Evolutionary conservation across 2,329 filamentous ascomycete genomes (phyloP).

Genomic region (Trichophyton schoenleinii): DNA sequence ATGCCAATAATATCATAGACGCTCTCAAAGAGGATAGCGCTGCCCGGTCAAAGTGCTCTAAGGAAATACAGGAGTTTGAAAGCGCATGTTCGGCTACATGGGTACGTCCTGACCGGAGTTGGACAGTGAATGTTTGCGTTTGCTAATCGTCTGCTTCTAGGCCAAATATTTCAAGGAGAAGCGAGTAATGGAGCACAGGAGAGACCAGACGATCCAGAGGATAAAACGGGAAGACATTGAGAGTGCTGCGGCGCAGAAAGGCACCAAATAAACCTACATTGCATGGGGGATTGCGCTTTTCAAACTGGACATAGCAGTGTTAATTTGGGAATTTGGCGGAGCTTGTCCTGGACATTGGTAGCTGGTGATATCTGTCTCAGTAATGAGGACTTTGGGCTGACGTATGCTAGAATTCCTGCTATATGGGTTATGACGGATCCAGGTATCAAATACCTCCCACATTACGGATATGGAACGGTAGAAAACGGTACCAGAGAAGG

Average conservation of each 20-base stretch:
- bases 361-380: neutral
- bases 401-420: neutral
- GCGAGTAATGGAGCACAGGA: constrained; percentile 81
- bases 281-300: neutral
- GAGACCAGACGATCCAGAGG: constrained; percentile 63
- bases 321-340: neutral
- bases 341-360: neutral
- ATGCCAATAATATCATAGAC: constrained; percentile 70
- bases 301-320: neutral
- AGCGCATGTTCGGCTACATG: constrained; percentile 77
- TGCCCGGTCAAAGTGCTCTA: constrained; percentile 45
- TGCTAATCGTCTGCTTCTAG: constrained; percentile 33
- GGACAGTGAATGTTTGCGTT: neutral
- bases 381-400: neutral
- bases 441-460: neutral
- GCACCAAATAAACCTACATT: neutral
- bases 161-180: constrained; percentile 97
- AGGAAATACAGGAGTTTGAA: constrained; percentile 58
- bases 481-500: neutral
- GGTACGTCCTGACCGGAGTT: constrained; percentile 45
- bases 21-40: constrained; percentile 48
- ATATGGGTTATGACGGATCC: neutral
- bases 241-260: neutral
- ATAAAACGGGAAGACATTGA: constrained; percentile 53
- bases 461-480: neutral